Percentiles rank a stretch among this genome's conserved stretches.
Conservation (phyloP, 106 monocot genomes). For the Xerophyta viscosa region DNA sequence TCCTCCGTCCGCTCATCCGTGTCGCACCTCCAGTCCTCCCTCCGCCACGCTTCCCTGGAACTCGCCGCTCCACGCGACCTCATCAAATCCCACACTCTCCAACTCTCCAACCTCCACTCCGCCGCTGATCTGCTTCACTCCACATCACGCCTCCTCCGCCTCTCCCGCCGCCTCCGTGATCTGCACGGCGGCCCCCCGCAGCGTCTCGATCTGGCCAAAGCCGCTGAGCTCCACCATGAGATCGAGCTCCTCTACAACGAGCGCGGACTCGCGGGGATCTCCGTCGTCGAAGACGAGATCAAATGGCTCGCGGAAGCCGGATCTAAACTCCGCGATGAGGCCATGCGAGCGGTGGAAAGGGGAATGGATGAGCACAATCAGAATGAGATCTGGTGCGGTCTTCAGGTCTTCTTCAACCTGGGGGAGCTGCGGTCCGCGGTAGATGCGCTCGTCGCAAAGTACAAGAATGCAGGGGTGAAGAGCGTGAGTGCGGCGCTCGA, state of each 20-base stretch:
- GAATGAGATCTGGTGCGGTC: constrained; percentile 93
- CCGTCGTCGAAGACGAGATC: constrained; percentile 80
- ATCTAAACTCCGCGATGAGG: constrained; percentile 46
- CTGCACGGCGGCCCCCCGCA: constrained; percentile 14
- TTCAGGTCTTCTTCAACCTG: constrained; percentile 95
- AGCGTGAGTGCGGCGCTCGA: constrained; percentile 69
- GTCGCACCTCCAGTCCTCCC: constrained; percentile 40
- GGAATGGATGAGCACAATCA: constrained; percentile 90
- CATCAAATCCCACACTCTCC: constrained; percentile 44
- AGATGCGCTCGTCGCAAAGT: constrained; percentile 62
- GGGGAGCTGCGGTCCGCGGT: constrained; percentile 75
- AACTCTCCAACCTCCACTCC: constrained; percentile 63
- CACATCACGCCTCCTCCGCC: constrained; percentile 50
- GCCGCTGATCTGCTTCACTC: constrained; percentile 64
- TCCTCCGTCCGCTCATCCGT: constrained; percentile 44
- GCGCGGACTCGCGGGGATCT: constrained; percentile 57
- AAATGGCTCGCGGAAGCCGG: constrained; percentile 57
- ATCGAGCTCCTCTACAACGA: constrained; percentile 67
- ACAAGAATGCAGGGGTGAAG: constrained; percentile 63
- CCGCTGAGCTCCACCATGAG: constrained; percentile 86
- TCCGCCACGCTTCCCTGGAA: constrained; percentile 40
- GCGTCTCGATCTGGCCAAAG: constrained; percentile 65
- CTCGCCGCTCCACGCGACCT: constrained; percentile 52
- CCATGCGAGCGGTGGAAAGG: constrained; percentile 62
- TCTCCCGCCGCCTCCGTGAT: constrained; percentile 37